phyloP scores from a whole-genome alignment of 768 basidiomycete genomes.

The Pleurotus cornucopiae region DNA sequence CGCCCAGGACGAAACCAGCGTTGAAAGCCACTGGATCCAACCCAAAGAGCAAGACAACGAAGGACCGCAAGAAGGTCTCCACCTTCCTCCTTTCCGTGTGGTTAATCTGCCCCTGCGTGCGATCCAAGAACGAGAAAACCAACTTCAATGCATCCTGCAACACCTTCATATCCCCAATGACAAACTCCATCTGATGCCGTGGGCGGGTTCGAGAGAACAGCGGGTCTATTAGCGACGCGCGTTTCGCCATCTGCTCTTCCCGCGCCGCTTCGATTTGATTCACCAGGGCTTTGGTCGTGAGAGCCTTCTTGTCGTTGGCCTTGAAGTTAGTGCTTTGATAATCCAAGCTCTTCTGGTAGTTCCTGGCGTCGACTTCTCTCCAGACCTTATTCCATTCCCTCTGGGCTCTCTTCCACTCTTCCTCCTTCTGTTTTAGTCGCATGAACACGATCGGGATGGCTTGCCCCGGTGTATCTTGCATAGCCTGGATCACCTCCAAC shows the following conservation, averaged over 20 bases:
- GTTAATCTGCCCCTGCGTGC: slow-evolving; percentile 72
- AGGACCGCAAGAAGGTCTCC: slow-evolving; percentile 76
- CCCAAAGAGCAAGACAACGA: slow-evolving; percentile 75
- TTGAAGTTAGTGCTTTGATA: slow-evolving; percentile 93
- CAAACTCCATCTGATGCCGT: slow-evolving; percentile 77
- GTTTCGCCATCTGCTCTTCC: slow-evolving; percentile 76
- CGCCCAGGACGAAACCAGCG: slow-evolving; percentile 57
- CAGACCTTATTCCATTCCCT: slow-evolving; percentile 99
- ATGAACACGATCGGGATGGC: slow-evolving; percentile 88
- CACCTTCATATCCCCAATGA: slow-evolving; percentile 68
- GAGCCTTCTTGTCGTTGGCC: slow-evolving; percentile 81
- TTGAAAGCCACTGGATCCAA: slow-evolving; percentile 69
- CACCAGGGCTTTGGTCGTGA: slow-evolving; percentile 71
- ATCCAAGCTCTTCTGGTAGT: slow-evolving; percentile 91
- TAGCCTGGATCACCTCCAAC: slow-evolving; percentile 73
- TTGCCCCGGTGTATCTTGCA: slow-evolving; percentile 88
- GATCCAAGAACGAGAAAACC: slow-evolving; percentile 86
- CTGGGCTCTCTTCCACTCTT: slow-evolving; percentile 97
- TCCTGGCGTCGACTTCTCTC: slow-evolving; percentile 93
- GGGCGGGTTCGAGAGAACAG: slow-evolving; percentile 59
- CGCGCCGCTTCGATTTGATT: slow-evolving; percentile 81
- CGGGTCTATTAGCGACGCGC: slow-evolving; percentile 57
- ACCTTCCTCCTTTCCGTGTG: slow-evolving; percentile 73
- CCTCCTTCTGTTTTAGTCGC: slow-evolving; percentile 93
- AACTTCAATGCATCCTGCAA: slow-evolving; percentile 88